Conservation (phyloP, 345 rosid species). For the Excoecaria agallocha region DNA sequence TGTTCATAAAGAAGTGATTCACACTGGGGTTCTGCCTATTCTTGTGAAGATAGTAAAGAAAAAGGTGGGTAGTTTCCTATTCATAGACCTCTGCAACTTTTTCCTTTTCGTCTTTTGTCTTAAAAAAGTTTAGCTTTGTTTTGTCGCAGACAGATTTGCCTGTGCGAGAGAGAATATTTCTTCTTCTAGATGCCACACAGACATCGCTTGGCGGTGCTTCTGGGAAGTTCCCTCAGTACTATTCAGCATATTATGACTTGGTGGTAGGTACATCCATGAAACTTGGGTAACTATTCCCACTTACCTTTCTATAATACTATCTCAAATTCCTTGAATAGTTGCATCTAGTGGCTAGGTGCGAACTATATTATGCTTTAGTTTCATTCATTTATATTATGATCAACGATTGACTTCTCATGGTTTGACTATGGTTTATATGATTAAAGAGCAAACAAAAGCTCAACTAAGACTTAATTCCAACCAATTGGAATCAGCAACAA, state of each 20-base stretch:
- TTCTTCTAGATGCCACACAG: conserved; percentile 95
- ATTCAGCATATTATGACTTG: conserved; percentile 73
- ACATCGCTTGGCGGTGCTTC: conserved; percentile 87
- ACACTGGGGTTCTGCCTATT: conserved; percentile 61
- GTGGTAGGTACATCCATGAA: conserved; percentile 63
- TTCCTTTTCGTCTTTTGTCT: conserved; percentile 19
- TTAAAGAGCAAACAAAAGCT: background rate
- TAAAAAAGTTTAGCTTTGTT: conserved; percentile 9
- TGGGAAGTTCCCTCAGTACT: conserved; percentile 90
- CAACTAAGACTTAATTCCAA: background rate
- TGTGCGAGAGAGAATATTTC: conserved; percentile 83
- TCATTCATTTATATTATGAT: too few relatives aligned
- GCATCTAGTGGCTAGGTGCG: background rate
- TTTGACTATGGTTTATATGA: background rate
- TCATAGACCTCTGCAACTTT: background rate
- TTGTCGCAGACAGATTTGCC: conserved; percentile 69
- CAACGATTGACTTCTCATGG: background rate
- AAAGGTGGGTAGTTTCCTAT: conserved; percentile 50
- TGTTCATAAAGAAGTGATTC: conserved; percentile 77
- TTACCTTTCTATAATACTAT: background rate
- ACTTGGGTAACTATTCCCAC: background rate
- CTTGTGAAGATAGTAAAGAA: conserved; percentile 93
- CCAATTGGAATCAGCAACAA: background rate
- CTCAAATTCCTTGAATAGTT: background rate
- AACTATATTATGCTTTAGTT: background rate